Percentiles rank a stretch among this genome's conserved stretches.
Conservation (phyloP, 805 yeast species). For the Yarrowia yakushimensis region DNA sequence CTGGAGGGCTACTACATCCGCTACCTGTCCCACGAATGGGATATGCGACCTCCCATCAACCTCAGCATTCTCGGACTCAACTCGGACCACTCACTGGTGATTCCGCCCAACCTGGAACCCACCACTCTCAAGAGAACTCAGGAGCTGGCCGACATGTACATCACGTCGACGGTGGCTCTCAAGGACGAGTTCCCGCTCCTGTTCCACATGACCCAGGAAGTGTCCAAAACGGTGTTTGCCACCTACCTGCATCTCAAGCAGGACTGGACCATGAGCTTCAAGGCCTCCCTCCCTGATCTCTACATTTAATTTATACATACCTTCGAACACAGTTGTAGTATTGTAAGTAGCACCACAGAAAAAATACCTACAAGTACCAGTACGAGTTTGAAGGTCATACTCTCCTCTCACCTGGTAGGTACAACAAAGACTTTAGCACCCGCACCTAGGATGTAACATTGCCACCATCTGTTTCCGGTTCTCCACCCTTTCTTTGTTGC, state of each 20-base stretch:
- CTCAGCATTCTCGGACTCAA: conserved; percentile 13
- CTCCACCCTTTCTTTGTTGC: no score
- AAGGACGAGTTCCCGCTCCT: conserved; percentile 20
- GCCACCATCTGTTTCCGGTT: no score
- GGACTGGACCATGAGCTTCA: conserved; percentile 17
- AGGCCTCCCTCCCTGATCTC: not conserved
- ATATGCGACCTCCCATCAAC: conserved; percentile 13
- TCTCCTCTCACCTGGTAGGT: no score
- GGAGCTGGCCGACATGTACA: conserved; percentile 18
- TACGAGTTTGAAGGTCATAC: no score
- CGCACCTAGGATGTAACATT: no score
- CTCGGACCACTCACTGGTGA: not conserved
- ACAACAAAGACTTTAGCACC: no score
- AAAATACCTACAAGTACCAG: no score
- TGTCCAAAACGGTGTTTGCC: conserved; percentile 10
- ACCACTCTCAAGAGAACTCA: conserved; percentile 15
- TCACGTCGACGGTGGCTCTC: not conserved
- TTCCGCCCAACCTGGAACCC: conserved; percentile 21
- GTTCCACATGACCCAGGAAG: conserved; percentile 10
- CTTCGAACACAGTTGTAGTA: no score
- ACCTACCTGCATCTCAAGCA: conserved; percentile 16
- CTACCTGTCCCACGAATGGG: conserved; percentile 22
- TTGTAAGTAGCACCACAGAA: no score
- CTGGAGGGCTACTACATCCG: conserved; percentile 24
- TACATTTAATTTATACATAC: conserved; percentile 20